These are phyloP conservation scores for Kwoniella newhampshirensis DNA, from an alignment of 768 basidiomycete species.

Conservation along the genomic window DNA sequence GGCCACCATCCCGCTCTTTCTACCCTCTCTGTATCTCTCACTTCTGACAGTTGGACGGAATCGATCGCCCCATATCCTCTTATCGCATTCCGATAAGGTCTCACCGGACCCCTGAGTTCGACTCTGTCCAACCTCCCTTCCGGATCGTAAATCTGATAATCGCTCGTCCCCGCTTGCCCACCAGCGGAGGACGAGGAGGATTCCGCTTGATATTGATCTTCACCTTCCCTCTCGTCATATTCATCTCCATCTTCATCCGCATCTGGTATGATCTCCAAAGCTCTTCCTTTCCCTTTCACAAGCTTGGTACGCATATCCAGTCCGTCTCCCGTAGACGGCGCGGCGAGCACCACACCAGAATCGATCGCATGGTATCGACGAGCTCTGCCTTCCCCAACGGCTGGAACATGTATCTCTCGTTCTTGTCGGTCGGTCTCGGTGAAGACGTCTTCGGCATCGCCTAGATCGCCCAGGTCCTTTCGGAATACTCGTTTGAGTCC, in stretches of 20 bases:
- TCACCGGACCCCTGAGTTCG: neutral
- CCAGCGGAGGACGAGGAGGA: neutral
- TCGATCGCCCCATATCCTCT: too few species aligned
- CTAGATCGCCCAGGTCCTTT: conserved; percentile 58
- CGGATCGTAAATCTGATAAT: conserved; percentile 20
- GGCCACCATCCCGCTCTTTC: too few species aligned
- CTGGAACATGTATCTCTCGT: conserved; percentile 26
- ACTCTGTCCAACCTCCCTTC: conserved; percentile 4
- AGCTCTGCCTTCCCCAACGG: conserved; percentile 11
- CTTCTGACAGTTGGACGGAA: too few species aligned
- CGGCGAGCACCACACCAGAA: conserved; percentile 39
- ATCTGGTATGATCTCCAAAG: conserved; percentile 36
- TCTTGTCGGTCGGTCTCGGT: conserved; percentile 16
- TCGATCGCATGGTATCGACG: conserved; percentile 44
- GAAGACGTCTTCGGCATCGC: conserved; percentile 32
- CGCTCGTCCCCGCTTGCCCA: neutral
- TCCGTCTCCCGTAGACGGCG: conserved; percentile 32
- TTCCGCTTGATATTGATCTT: neutral
- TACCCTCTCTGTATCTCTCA: too few species aligned
- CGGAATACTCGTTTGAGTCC: conserved; percentile 80
- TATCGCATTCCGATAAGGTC: too few species aligned
- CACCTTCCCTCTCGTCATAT: neutral
- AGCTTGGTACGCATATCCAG: conserved; percentile 5
- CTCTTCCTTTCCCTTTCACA: conserved; percentile 36
- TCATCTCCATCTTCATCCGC: conserved; percentile 34